Percentiles rank a stretch among this genome's conserved stretches.
Conservation (phyloP, 345 rosid genomes). For the Dovyalis caffra region DNA sequence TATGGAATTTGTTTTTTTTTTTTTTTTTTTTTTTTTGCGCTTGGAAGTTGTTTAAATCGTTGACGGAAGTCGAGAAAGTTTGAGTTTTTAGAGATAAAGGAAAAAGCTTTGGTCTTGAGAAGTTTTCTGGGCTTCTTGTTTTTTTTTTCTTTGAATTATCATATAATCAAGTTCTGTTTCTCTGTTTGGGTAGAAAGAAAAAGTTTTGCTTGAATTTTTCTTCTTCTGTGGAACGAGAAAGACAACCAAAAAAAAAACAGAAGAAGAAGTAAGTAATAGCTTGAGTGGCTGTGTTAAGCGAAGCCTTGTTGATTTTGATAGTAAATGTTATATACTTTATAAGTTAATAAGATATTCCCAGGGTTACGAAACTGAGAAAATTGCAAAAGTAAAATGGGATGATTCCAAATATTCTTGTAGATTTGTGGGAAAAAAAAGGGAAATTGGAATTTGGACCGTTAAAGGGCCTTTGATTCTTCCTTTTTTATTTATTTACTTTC, state of each 20-base stretch:
- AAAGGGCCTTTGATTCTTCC: not conserved
- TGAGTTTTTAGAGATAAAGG: not conserved
- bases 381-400: not conserved
- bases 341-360: not conserved
- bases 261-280: no score
- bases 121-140: not conserved
- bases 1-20: not conserved
- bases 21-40: not conserved
- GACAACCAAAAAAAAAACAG: not conserved
- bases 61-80: not conserved
- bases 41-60: not conserved
- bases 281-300: not conserved
- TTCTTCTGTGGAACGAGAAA: not conserved
- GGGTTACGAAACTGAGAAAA: not conserved
- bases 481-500: not conserved
- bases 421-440: not conserved
- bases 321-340: not conserved
- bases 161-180: not conserved
- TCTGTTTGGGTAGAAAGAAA: constrained; percentile 1
- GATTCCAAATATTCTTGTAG: constrained; percentile 24
- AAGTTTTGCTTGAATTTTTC: not conserved
- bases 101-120: not conserved
- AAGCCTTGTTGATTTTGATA: not conserved
- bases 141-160: not conserved
- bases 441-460: constrained; percentile 1